These are phyloP conservation scores for Flaveria ramosissima DNA, from an alignment of 129 eudicot species.

Conservation along the genomic window DNA sequence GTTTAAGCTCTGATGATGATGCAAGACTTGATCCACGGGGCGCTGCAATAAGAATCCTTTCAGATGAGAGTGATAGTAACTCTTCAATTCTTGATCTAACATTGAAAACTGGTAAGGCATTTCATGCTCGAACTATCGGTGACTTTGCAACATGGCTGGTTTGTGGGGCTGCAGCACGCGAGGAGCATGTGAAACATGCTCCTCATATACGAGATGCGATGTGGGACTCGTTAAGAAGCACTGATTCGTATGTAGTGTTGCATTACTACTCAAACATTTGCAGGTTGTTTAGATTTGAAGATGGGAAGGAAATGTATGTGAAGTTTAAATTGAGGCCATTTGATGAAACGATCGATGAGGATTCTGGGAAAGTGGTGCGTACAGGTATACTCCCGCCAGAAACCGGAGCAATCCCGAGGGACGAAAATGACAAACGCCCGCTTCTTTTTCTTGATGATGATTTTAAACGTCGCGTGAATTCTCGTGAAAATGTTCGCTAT, in stretches of 20 bases:
- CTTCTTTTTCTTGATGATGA: conserved; percentile 41
- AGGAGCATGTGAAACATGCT: conserved; percentile 51
- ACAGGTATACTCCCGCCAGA: conserved; percentile 48
- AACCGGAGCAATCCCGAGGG: conserved; percentile 56
- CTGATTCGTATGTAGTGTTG: conserved; percentile 44
- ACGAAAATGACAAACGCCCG: conserved; percentile 46
- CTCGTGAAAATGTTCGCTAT: conserved; percentile 30
- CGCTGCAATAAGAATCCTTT: conserved; percentile 54
- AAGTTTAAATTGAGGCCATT: conserved; percentile 51
- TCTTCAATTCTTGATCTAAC: conserved; percentile 49
- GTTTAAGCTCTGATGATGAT: conserved; percentile 61
- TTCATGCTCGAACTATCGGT: conserved; percentile 58
- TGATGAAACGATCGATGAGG: conserved; percentile 32
- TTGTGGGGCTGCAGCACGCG: conserved; percentile 47
- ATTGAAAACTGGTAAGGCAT: conserved; percentile 52
- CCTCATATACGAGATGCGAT: conserved; percentile 52
- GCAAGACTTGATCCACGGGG: conserved; percentile 66
- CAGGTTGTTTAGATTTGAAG: conserved; percentile 48
- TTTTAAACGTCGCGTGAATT: conserved; percentile 39
- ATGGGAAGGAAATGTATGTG: conserved; percentile 49
- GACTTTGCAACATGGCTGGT: conserved; percentile 61
- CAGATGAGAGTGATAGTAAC: conserved; percentile 27
- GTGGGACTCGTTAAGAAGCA: conserved; percentile 50
- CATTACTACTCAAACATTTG: conserved; percentile 54
- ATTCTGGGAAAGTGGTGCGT: conserved; percentile 49